These are phyloP conservation scores for Blastobotrys proliferans DNA, from an alignment of 1,139 yeast species.

Conservation along the genomic window DNA sequence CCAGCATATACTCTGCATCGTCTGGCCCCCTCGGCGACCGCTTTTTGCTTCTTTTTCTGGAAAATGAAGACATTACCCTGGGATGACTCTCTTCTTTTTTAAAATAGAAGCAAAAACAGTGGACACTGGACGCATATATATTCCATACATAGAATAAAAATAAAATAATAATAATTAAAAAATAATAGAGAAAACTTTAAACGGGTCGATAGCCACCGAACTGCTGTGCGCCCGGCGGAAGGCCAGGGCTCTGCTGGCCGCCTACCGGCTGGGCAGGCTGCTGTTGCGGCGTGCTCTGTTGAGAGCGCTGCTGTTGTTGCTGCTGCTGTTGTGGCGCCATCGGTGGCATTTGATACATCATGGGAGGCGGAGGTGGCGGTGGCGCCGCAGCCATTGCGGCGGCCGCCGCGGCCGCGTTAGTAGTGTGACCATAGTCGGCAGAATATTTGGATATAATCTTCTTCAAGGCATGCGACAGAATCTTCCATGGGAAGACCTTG, in stretches of 20 bases:
- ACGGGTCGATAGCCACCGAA: background rate
- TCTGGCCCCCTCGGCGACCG: no score
- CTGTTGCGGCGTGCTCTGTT: background rate
- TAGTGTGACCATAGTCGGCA: slow-evolving; percentile 27
- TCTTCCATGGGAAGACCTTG: slow-evolving; percentile 62
- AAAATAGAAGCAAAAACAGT: no score
- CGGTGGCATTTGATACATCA: slow-evolving; percentile 6
- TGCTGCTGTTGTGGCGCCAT: slow-evolving; percentile 1
- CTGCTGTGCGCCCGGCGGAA: background rate
- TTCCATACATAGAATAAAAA: no score
- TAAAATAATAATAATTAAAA: no score
- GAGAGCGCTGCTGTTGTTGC: slow-evolving; percentile 1
- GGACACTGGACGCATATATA: no score
- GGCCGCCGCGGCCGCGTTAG: slow-evolving; percentile 6
- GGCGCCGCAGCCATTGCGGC: slow-evolving; percentile 8
- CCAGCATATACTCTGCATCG: no score
- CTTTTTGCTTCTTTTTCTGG: no score
- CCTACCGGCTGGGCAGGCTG: no score
- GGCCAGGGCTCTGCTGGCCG: slow-evolving; percentile 1
- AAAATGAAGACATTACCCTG: no score
- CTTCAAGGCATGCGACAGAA: slow-evolving; percentile 50
- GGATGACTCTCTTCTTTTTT: no score
- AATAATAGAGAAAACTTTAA: no score
- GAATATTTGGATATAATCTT: slow-evolving; percentile 62
- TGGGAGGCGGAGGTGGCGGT: slow-evolving; percentile 13